phyloP scores from a whole-genome alignment of 805 yeast species.

The Candida berthetii region DNA sequence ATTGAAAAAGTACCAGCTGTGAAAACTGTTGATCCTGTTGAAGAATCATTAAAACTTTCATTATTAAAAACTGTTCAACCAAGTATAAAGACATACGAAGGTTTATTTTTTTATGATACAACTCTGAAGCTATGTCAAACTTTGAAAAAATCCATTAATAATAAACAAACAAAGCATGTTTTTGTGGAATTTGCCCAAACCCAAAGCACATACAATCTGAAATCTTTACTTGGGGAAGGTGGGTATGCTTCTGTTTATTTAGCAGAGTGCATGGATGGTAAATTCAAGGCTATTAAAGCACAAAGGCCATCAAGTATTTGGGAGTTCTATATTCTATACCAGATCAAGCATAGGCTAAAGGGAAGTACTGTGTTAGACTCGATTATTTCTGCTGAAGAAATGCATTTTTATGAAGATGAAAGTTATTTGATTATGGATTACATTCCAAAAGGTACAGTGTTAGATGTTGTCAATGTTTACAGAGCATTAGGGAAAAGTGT shows the following conservation, averaged over 20 bases:
- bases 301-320: slow-evolving; percentile 66
- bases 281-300: slow-evolving; percentile 61
- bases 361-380: slow-evolving; percentile 24
- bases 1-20: slow-evolving; percentile 15
- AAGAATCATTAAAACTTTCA: slow-evolving; percentile 28
- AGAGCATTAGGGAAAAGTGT: slow-evolving; percentile 26
- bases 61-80: slow-evolving; percentile 33
- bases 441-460: slow-evolving; percentile 59
- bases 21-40: slow-evolving; percentile 36
- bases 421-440: slow-evolving; percentile 18
- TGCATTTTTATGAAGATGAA: slow-evolving; percentile 32
- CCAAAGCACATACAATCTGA: slow-evolving; percentile 39
- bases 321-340: slow-evolving; percentile 74
- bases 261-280: slow-evolving; percentile 53
- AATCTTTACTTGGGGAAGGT: slow-evolving; percentile 67
- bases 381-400: slow-evolving; percentile 42
- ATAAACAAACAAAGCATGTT: slow-evolving; percentile 22
- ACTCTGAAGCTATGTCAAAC: slow-evolving; percentile 28
- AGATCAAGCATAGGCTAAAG: slow-evolving; percentile 38
- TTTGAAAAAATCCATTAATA: slow-evolving; percentile 28
- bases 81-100: slow-evolving; percentile 25
- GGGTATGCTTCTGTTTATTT: slow-evolving; percentile 74
- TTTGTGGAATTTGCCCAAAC: slow-evolving; percentile 38
- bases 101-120: slow-evolving; percentile 24
- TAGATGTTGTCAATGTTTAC: slow-evolving; percentile 57